Evolutionary conservation across 1,284 basidiomycete genomes (phyloP).

Genomic region (Hymenochaete sp.): DNA sequence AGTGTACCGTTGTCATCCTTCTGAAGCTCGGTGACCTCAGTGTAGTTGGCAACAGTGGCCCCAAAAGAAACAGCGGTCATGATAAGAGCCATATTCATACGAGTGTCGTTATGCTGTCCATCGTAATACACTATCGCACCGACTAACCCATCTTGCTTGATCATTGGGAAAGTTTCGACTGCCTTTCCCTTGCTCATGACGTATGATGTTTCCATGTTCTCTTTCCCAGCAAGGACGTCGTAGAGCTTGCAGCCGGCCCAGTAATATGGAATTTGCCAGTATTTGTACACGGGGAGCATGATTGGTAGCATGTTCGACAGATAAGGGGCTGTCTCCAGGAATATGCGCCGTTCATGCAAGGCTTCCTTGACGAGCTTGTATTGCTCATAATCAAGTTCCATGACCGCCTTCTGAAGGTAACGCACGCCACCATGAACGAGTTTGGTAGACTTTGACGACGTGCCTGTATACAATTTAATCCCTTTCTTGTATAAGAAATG

Average conservation of each 20-base stretch:
- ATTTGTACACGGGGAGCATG: conserved; percentile 73
- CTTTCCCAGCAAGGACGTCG: conserved; percentile 88
- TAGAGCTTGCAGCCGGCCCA: conserved; percentile 96
- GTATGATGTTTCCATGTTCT: conserved; percentile 96
- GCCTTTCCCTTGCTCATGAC: conserved; percentile 92
- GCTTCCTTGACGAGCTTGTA: conserved; percentile 96
- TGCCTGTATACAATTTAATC: conserved; percentile 42
- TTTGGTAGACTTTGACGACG: conserved; percentile 96
- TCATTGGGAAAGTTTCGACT: conserved; percentile 92
- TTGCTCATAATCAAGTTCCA: conserved; percentile 94
- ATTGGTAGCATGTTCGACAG: conserved; percentile 88
- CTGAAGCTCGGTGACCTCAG: conserved; percentile 77
- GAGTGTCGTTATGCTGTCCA: conserved; percentile 95
- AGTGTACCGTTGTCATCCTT: conserved; percentile 33
- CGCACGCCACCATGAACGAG: conserved; percentile 96
- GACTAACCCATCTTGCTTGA: conserved; percentile 87
- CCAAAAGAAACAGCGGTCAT: conserved; percentile 94
- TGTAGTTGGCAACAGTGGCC: conserved; percentile 85
- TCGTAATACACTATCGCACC: conserved; percentile 98
- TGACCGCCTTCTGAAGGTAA: conserved; percentile 93
- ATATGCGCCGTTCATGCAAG: conserved; percentile 86
- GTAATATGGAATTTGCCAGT: conserved; percentile 97
- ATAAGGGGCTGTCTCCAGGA: conserved; percentile 94
- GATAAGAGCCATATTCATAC: conserved; percentile 94
- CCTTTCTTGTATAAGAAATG: conserved; percentile 1